Percentiles rank a stretch among this genome's conserved stretches.
Evolutionary conservation across 1,139 yeast genomes (phyloP).

Genomic region (Schwanniomyces etchellsii): DNA sequence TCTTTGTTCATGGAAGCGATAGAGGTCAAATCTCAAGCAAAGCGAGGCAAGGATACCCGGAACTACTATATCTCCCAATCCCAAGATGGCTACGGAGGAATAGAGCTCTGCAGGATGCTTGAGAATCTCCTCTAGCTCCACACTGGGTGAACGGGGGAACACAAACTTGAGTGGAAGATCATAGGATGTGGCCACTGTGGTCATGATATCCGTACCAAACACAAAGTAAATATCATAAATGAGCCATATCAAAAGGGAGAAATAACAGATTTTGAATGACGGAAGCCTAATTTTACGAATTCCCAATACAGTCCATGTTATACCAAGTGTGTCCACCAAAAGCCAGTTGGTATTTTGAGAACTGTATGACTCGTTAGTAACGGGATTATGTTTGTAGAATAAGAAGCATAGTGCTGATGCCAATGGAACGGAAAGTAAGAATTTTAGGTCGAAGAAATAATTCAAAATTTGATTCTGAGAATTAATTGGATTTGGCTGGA

Average conservation of each 20-base stretch:
- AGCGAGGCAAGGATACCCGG: slow-evolving; percentile 50
- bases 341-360: slow-evolving; percentile 19
- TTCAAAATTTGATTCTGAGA: slow-evolving; percentile 23
- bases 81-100: slow-evolving; percentile 19
- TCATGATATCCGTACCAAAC: slow-evolving; percentile 58
- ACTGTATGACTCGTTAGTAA: slow-evolving; percentile 10
- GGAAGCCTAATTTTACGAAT: slow-evolving; percentile 25
- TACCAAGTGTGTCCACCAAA: slow-evolving; percentile 26
- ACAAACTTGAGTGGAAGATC: slow-evolving; percentile 54
- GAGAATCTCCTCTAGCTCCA: slow-evolving; percentile 4
- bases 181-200: slow-evolving; percentile 51
- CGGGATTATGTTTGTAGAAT: slow-evolving; percentile 19
- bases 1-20: slow-evolving; percentile 22
- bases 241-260: slow-evolving; percentile 46
- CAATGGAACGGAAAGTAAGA: slow-evolving; percentile 18
- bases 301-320: slow-evolving; percentile 31
- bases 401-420: slow-evolving; percentile 13
- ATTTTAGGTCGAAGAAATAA: slow-evolving; percentile 28
- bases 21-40: slow-evolving; percentile 47
- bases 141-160: slow-evolving; percentile 32
- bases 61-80: slow-evolving; percentile 57
- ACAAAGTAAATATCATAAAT: slow-evolving; percentile 65
- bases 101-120: slow-evolving; percentile 4
- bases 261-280: slow-evolving; percentile 38
- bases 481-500: slow-evolving; percentile 14